phyloP scores from a whole-genome alignment of 2,329 filamentous ascomycete genomes.

The Exserohilum rostratum region DNA sequence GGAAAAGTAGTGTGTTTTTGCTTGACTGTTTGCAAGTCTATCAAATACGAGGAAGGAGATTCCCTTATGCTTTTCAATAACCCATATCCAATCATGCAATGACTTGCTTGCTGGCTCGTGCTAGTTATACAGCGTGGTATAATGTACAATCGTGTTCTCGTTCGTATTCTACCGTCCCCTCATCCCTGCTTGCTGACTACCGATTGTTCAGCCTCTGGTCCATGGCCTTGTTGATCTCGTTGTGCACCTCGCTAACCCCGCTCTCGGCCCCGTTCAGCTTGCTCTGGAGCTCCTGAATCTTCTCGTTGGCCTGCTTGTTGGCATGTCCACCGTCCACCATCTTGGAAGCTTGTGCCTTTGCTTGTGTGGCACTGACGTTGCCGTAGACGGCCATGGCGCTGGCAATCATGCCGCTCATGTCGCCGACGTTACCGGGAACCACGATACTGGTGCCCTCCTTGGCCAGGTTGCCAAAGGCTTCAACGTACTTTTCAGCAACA shows the following conservation, averaged over 20 bases:
- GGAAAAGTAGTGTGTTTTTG: conserved; percentile 1
- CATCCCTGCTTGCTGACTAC: conserved; percentile 14
- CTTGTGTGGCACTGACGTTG: conserved; percentile 84
- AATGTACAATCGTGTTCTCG: conserved; percentile 36
- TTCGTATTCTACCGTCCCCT: conserved; percentile 4
- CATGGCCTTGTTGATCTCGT: conserved; percentile 45
- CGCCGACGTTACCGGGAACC: conserved; percentile 94
- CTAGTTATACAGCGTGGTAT: conserved; percentile 41
- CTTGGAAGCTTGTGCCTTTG: conserved; percentile 67
- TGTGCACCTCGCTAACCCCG: conserved; percentile 30
- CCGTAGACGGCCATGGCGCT: conserved; percentile 94
- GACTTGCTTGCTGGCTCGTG: conserved; percentile 24
- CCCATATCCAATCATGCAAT: conserved; percentile 20
- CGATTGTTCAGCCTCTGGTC: conserved; percentile 42
- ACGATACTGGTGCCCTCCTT: conserved; percentile 96
- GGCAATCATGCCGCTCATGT: conserved; percentile 96
- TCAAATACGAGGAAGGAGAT: too few species aligned
- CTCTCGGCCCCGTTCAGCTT: conserved; percentile 33
- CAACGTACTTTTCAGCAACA: conserved; percentile 97
- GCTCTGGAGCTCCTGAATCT: conserved; percentile 42
- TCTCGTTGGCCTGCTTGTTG: conserved; percentile 31
- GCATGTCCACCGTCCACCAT: conserved; percentile 23
- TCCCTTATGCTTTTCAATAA: conserved; percentile 27
- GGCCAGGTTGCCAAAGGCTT: conserved; percentile 88
- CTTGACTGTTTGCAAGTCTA: too few species aligned